These are phyloP conservation scores for Entrophospora sp. DNA, from an alignment of 192 early-diverging fungal species.

Conservation along the genomic window DNA sequence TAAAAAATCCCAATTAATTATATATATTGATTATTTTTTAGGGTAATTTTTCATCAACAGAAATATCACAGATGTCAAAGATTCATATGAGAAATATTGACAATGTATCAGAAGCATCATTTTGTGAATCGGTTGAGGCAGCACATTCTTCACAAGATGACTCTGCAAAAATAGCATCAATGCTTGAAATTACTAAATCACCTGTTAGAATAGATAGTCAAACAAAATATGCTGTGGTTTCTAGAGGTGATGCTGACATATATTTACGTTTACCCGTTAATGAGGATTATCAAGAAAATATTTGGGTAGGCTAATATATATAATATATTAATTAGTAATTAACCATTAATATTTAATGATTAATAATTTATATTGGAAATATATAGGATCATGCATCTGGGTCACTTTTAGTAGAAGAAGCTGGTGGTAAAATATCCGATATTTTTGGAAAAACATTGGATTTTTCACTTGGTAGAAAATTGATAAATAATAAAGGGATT, in stretches of 20 bases:
- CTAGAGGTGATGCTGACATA: conserved; percentile 89
- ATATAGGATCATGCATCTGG: conserved; percentile 89
- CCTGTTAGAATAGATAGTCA: conserved; percentile 94
- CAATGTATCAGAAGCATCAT: conserved; percentile 52
- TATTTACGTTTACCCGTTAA: conserved; percentile 80
- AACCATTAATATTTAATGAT: not conserved
- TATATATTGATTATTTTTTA: conserved; percentile 18
- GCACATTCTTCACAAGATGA: conserved; percentile 85
- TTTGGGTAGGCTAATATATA: conserved; percentile 64
- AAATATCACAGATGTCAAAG: conserved; percentile 51
- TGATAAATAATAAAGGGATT: conserved; percentile 81
- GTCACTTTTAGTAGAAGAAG: conserved; percentile 79
- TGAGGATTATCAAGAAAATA: conserved; percentile 88
- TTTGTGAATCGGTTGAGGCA: conserved; percentile 94
- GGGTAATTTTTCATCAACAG: conserved; percentile 45
- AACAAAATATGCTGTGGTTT: conserved; percentile 90
- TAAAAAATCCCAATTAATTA: not conserved
- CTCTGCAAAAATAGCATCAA: conserved; percentile 62
- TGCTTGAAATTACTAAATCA: conserved; percentile 69
- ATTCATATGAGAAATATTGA: conserved; percentile 53
- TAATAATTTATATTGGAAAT: not conserved
- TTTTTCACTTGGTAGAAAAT: conserved; percentile 79
- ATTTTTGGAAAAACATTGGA: conserved; percentile 76
- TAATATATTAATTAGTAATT: not conserved
- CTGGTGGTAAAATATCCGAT: conserved; percentile 85